A percentile compares a stretch with the other conserved stretches of the same genome.
These are phyloP conservation scores for Phytophthora tentaculata DNA, from an alignment of 352 stramenopile genomes.

Conservation along the genomic window DNA sequence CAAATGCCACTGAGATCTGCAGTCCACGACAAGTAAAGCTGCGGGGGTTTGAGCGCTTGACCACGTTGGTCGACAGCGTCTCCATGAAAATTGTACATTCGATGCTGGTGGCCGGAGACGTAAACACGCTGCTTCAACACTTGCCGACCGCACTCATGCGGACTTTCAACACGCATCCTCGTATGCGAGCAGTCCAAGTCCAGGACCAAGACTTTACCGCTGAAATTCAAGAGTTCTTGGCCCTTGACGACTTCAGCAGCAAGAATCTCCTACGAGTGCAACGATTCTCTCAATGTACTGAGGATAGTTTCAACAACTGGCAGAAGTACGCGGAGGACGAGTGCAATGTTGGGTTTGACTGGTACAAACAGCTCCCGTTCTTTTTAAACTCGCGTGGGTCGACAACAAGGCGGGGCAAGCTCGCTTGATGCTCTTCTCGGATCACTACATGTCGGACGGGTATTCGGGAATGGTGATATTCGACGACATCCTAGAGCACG, in stretches of 20 bases:
- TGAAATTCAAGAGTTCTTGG: slow-evolving; percentile 37
- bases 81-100: slow-evolving; percentile 43
- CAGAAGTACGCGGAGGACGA: slow-evolving; percentile 30
- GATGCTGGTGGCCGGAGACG: slow-evolving; percentile 34
- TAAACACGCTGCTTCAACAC: slow-evolving; percentile 23
- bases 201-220: slow-evolving; percentile 34
- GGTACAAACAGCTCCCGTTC: slow-evolving; percentile 45
- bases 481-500: slow-evolving; percentile 43
- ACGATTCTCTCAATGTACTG: background rate
- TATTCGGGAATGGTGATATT: slow-evolving; percentile 43
- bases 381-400: slow-evolving; percentile 38
- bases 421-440: slow-evolving; percentile 51
- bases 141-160: slow-evolving; percentile 33
- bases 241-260: slow-evolving; percentile 20
- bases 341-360: slow-evolving; percentile 41
- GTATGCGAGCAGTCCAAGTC: slow-evolving; percentile 44
- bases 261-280: slow-evolving; percentile 26
- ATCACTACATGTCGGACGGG: slow-evolving; percentile 56
- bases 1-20: background rate
- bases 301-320: slow-evolving; percentile 18
- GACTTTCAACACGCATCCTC: slow-evolving; percentile 54
- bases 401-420: slow-evolving; percentile 15
- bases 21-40: slow-evolving; percentile 20
- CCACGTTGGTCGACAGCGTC: slow-evolving; percentile 28
- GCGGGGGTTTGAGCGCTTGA: slow-evolving; percentile 42